These are phyloP conservation scores for Neospermospora avenae DNA, from an alignment of 2,329 filamentous ascomycete species.

Conservation along the genomic window DNA sequence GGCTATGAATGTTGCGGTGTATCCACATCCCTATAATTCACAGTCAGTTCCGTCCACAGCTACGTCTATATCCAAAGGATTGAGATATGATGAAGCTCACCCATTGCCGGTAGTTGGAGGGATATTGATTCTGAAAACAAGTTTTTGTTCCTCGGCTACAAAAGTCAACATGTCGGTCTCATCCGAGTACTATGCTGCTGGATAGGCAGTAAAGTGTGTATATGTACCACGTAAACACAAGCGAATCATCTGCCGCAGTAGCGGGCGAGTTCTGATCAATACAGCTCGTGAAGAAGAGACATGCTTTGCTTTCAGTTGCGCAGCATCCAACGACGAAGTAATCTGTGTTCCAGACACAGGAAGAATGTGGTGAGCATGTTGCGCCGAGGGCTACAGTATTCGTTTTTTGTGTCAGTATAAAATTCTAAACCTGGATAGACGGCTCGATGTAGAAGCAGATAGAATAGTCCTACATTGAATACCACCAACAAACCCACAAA, in stretches of 20 bases:
- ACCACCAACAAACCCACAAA: slow-evolving; percentile 7
- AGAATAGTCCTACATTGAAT: neutral
- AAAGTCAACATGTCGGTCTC: neutral
- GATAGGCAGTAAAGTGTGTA: neutral
- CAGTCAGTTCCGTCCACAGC: neutral
- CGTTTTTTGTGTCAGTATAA: no score
- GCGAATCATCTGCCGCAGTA: slow-evolving; percentile 4
- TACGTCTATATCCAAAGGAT: no score
- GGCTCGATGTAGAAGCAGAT: neutral
- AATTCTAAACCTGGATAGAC: no score
- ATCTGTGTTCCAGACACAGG: slow-evolving; percentile 20
- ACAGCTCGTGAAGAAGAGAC: slow-evolving; percentile 17
- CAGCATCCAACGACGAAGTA: slow-evolving; percentile 21
- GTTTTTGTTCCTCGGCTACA: slow-evolving; percentile 9
- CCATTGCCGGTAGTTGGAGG: slow-evolving; percentile 13
- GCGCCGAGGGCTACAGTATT: neutral
- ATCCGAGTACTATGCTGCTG: no score
- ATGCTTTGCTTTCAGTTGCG: slow-evolving; percentile 15
- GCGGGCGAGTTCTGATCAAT: slow-evolving; percentile 13
- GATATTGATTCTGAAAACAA: slow-evolving; percentile 16
- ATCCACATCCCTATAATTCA: slow-evolving; percentile 9
- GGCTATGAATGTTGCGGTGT: slow-evolving; percentile 4
- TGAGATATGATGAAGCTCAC: neutral
- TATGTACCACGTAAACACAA: slow-evolving; percentile 16
- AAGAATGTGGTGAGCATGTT: slow-evolving; percentile 15